These are phyloP conservation scores for Coemansia furcata DNA, from an alignment of 192 early-diverging fungal species.

Conservation along the genomic window DNA sequence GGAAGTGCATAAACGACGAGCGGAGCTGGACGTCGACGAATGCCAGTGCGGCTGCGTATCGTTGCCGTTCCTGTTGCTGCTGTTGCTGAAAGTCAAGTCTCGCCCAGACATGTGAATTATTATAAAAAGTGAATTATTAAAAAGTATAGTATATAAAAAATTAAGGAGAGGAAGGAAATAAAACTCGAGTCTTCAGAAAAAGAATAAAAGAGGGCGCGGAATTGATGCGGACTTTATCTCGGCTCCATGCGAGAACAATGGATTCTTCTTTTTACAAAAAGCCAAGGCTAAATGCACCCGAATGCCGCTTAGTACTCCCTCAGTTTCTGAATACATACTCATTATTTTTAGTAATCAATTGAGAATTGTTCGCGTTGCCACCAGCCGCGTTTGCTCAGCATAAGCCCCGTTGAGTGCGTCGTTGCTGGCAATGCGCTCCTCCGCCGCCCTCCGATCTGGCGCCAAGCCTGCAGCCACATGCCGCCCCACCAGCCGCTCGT, in stretches of 20 bases:
- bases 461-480: slow-evolving; percentile 52
- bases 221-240: slow-evolving; percentile 9
- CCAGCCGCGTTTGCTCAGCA: slow-evolving; percentile 23
- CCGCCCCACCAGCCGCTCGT: slow-evolving; percentile 38
- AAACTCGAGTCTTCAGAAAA: not conserved
- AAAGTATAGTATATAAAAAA: not conserved
- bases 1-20: not conserved
- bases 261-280: not conserved
- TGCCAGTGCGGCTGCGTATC: slow-evolving; percentile 3
- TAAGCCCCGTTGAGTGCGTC: slow-evolving; percentile 37
- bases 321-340: not conserved
- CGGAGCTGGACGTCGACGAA: not conserved
- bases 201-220: not conserved
- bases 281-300: slow-evolving; percentile 1
- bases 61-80: not conserved
- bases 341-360: slow-evolving; percentile 8
- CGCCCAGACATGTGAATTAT: not conserved
- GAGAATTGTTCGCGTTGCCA: slow-evolving; percentile 23
- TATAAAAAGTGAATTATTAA: not conserved
- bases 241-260: not conserved
- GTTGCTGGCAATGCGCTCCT: slow-evolving; percentile 21
- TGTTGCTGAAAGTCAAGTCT: not conserved
- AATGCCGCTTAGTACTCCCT: not conserved
- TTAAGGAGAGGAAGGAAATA: not conserved
- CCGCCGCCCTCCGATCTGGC: slow-evolving; percentile 14